Evolutionary conservation across 768 basidiomycete genomes (phyloP).

Genomic region (Calocera cornea): DNA sequence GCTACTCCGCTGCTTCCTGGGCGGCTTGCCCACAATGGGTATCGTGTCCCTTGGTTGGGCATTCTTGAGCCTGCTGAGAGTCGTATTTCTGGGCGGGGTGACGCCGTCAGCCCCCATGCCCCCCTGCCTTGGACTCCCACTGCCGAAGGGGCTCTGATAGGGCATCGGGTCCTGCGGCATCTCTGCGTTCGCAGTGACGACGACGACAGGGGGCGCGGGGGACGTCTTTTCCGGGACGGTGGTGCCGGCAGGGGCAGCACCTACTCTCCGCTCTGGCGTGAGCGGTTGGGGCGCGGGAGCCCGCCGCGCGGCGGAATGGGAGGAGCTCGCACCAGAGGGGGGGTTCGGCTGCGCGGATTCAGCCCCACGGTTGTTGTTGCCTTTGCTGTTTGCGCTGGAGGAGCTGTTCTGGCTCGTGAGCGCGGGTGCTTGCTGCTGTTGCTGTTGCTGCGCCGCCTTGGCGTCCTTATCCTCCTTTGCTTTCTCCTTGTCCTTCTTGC

Average conservation of each 20-base stretch:
- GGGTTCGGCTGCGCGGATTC: neutral
- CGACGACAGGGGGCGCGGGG: constrained; percentile 68
- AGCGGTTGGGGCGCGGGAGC: constrained; percentile 26
- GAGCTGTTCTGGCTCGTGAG: constrained; percentile 39
- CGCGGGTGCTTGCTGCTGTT: constrained; percentile 34
- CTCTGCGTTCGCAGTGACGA: constrained; percentile 54
- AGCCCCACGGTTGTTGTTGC: neutral
- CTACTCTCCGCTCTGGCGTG: constrained; percentile 43
- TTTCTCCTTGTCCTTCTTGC: constrained; percentile 4
- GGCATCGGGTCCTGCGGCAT: constrained; percentile 39
- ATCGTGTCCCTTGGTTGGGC: constrained; percentile 90
- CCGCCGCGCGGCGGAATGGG: constrained; percentile 3
- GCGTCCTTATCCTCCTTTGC: constrained; percentile 2
- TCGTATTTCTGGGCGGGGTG: constrained; percentile 51
- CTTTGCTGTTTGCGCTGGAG: constrained; percentile 16
- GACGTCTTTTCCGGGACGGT: constrained; percentile 26
- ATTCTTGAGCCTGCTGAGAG: constrained; percentile 55
- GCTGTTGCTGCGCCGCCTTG: constrained; percentile 17
- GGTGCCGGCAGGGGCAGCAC: constrained; percentile 29
- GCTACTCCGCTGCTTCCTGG: constrained; percentile 93
- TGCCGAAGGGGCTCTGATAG: constrained; percentile 1
- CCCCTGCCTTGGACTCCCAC: constrained; percentile 8
- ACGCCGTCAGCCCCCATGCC: constrained; percentile 24
- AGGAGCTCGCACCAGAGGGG: constrained; percentile 3
- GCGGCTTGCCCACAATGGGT: constrained; percentile 88